A percentile compares a stretch with the other conserved stretches of the same genome.
These are phyloP conservation scores for Saccharomycopsis lassenensis DNA, from an alignment of 805 yeast species.

Conservation along the genomic window DNA sequence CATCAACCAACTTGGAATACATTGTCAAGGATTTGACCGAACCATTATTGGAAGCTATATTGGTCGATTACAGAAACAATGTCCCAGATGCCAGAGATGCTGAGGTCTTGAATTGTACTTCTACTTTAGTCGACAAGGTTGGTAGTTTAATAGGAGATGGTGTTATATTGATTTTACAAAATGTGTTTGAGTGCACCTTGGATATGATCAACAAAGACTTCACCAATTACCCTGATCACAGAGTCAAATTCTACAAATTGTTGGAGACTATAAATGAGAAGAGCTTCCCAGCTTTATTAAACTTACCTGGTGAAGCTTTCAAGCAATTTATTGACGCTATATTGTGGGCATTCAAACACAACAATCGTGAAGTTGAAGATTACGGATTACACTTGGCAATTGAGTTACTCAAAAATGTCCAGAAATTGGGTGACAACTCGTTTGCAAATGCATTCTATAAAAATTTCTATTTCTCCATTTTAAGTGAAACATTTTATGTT, in stretches of 20 bases:
- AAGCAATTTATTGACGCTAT: slow-evolving; percentile 87
- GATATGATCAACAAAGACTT: slow-evolving; percentile 94
- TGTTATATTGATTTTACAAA: slow-evolving; percentile 75
- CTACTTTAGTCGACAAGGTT: slow-evolving; percentile 78
- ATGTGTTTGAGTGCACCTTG: slow-evolving; percentile 88
- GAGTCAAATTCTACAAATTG: slow-evolving; percentile 89
- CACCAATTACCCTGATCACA: slow-evolving; percentile 94
- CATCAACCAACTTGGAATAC: slow-evolving; percentile 78
- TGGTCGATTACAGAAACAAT: slow-evolving; percentile 78
- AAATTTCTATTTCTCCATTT: slow-evolving; percentile 77
- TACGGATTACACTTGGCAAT: slow-evolving; percentile 77
- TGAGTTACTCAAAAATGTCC: slow-evolving; percentile 78
- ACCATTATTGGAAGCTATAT: slow-evolving; percentile 71
- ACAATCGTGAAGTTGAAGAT: slow-evolving; percentile 92
- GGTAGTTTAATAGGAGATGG: slow-evolving; percentile 85
- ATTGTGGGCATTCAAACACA: slow-evolving; percentile 97
- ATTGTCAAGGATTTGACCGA: slow-evolving; percentile 74
- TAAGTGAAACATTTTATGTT: slow-evolving; percentile 87
- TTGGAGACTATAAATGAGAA: slow-evolving; percentile 78
- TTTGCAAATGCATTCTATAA: slow-evolving; percentile 81
- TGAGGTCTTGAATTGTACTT: slow-evolving; percentile 90
- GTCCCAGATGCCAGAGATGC: slow-evolving; percentile 98
- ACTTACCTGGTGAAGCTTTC: slow-evolving; percentile 87
- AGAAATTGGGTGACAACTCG: slow-evolving; percentile 52
- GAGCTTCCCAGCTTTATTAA: slow-evolving; percentile 76